These are phyloP conservation scores for Artemisia tridentata DNA, from an alignment of 129 eudicot species.

Conservation along the genomic window DNA sequence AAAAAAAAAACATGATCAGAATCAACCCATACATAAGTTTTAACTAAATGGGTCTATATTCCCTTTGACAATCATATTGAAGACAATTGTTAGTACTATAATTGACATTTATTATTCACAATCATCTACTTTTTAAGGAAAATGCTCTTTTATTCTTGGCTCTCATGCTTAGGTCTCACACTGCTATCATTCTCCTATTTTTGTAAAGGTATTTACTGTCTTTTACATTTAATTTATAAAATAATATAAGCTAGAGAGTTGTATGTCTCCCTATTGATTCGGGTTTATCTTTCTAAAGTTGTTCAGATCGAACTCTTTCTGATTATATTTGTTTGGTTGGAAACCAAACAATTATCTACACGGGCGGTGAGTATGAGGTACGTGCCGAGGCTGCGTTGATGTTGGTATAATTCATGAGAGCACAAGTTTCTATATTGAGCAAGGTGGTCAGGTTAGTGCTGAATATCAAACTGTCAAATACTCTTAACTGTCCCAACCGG, in stretches of 20 bases:
- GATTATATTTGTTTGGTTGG: conserved; percentile 20
- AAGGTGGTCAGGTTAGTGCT: too few relatives aligned
- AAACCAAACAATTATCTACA: background rate
- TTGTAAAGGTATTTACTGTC: background rate
- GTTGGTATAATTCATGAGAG: too few relatives aligned
- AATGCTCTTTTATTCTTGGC: background rate
- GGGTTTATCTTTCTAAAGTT: background rate
- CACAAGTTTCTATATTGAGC: too few relatives aligned
- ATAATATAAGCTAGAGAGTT: background rate
- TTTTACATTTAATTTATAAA: background rate
- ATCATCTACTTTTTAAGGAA: conserved; percentile 11
- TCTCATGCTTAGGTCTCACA: conserved; percentile 4
- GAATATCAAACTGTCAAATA: too few relatives aligned
- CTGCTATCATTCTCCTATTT: background rate
- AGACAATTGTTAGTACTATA: background rate
- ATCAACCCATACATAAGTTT: too few relatives aligned
- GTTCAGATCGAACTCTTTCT: background rate
- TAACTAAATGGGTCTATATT: too few relatives aligned
- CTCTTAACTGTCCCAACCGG: too few relatives aligned
- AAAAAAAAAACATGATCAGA: too few relatives aligned
- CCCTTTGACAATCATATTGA: too few relatives aligned
- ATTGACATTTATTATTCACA: background rate
- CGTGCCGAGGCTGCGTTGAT: too few relatives aligned
- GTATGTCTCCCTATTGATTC: background rate
- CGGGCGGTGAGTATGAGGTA: too few relatives aligned